Conservation (phyloP, 257 asterid species). For the Solanum stenotomum region DNA sequence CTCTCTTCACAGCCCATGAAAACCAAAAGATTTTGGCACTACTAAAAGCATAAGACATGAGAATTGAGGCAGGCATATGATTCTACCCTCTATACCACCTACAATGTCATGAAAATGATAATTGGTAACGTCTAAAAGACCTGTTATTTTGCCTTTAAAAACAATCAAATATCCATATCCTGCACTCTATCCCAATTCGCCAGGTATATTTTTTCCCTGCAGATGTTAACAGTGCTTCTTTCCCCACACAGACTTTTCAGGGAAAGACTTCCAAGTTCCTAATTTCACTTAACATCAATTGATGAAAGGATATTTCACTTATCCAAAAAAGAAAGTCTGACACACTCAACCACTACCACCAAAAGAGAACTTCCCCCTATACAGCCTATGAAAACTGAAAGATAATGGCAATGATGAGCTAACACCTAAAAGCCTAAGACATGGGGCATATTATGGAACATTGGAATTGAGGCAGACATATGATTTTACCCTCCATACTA, state of each 20-base stretch:
- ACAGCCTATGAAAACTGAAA: background rate
- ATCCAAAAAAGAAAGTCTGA: background rate
- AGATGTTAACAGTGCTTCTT: background rate
- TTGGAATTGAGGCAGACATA: background rate
- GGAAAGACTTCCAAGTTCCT: background rate
- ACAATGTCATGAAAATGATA: background rate
- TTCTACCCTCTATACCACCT: background rate
- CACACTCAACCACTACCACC: background rate
- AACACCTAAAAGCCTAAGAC: background rate
- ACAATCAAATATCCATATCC: background rate
- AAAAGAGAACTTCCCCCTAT: background rate
- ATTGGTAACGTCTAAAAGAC: background rate
- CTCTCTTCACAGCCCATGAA: background rate
- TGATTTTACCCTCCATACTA: background rate
- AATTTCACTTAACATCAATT: background rate
- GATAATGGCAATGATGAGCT: background rate
- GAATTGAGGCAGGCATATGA: background rate
- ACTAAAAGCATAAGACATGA: background rate
- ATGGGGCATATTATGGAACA: background rate
- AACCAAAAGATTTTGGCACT: background rate
- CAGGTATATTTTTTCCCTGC: background rate
- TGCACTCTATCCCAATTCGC: background rate
- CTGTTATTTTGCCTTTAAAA: background rate
- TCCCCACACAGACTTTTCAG: background rate
- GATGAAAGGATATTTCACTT: background rate